Base-by-base conservation (phyloP, 257 asterid genomes). In the Solanum piurae region DNA sequence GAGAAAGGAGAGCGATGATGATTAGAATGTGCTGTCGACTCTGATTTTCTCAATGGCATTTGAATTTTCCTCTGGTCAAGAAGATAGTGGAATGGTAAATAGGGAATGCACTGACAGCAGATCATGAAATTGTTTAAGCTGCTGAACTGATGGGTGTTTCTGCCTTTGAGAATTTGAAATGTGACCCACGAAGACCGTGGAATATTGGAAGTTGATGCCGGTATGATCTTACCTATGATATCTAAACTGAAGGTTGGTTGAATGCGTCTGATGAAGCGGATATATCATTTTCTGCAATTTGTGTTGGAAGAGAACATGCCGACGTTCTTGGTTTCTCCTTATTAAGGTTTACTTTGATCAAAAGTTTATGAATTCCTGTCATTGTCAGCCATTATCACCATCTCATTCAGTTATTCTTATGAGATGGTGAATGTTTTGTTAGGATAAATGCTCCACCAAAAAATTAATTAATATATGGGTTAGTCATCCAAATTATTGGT, bases 1-100 rank as follows among this genome's bases (percentile, higher is more conserved):
- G 89, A 88, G 89, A 90, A 89, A n/a, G 49, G 96, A 90, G 85
- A 89, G 90, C 20, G 93, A 90, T 36, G 94, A 92, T 86, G 96
- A 93, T 66, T 95, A 91, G 88, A 74, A 18, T 37, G 52, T 55
- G 89, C 74, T 4, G 88, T 42, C 77, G 87, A 20, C 69, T 21
- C 37, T 33, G 29, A 49, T 83, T 44, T 37, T 84, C 77, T 37
- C 64, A 34, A n/a, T 84, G 87, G 12, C 14, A 68, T 44, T 25
- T 34, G 37, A 16, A 12, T 10, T n/a, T 5, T 84, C 62, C 40
- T n/a, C 79, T 84, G 2, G 2, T 62, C 87, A 84, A 62, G 79
- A 37, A 42, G 79, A 84, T 60, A n/a, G 64, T 36, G 77, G 34
- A n/a, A 12, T 84, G 38, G n/a, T 79, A 44, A 44, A 42, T 27